Evolutionary conservation across 768 basidiomycete species (phyloP), one percentile per base, ranked within the genome.

Genomic region (Termitomyces sp.): DNA sequence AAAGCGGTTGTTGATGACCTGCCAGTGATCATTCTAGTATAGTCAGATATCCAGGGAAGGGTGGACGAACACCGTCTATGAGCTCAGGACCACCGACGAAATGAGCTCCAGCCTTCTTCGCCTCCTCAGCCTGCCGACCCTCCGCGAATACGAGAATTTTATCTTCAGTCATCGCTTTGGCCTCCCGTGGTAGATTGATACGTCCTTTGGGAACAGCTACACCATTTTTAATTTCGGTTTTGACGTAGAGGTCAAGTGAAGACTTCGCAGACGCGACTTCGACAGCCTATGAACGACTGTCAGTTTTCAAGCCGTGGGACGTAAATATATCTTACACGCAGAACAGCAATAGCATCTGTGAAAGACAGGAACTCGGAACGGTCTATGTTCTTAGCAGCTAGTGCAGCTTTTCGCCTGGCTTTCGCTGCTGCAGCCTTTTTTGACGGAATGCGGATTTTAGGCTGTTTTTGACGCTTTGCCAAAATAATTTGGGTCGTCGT

Each of bases 71-170:
- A 53, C 84, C 85, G n/a, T 92, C 88, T 52, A 93, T 83, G 5
- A 99, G 75, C 63, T 98, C 97, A 41, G 81, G 76, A 27, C 94
- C 96, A 43, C 97, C 97, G 15, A 98, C 91, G 56, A 89, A 82
- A 56, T 93, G 84, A 1, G 95, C 97, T 6, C 97, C 97, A 4
- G 92, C 91, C 40, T 77, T 82, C 69, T 80, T 86, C 0, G 97
- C 97, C 25, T 89, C 85, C 18, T 91, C 89, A 16, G 88, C 91
- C 48, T 81, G 77, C 53, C 84, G 76, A 5, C 92, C 92, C 61
- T 94, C 91, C 3, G 94, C 94, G 63, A 98, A 98, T 29, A 96
- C 94, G n/a, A 97, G 79, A 51, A 98, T 86, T 52, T 81, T 85
- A 56, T 91, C 89, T 62, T 86, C 81, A 32, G 76, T 65, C 62